These are phyloP conservation scores for Cladophialophora bantiana DNA, from an alignment of 2,329 filamentous ascomycete genomes.

Conservation along the genomic window DNA sequence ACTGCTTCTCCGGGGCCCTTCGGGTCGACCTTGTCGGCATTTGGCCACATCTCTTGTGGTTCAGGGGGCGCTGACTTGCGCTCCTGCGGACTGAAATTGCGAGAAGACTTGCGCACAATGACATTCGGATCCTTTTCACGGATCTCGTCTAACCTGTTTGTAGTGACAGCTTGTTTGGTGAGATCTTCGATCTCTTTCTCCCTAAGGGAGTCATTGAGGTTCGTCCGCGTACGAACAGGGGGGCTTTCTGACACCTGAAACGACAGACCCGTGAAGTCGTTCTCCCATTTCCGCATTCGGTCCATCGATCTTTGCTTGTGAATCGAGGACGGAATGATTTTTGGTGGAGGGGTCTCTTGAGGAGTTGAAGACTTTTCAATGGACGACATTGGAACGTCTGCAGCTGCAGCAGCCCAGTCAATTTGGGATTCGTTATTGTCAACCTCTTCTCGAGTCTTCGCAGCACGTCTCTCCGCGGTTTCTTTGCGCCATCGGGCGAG, in stretches of 20 bases:
- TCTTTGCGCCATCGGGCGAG: conserved; percentile 34
- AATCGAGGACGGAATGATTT: conserved; percentile 31
- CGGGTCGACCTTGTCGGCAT: background rate
- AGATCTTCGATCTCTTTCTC: conserved; percentile 39
- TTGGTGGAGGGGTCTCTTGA: conserved; percentile 36
- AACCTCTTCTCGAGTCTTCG: conserved; percentile 11
- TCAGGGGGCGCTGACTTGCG: conserved; percentile 28
- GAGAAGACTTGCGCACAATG: conserved; percentile 33
- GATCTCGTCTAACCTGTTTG: conserved; percentile 38
- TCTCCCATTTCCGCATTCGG: conserved; percentile 40
- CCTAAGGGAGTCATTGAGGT: conserved; percentile 37
- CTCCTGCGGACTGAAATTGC: conserved; percentile 31
- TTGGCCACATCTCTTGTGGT: background rate
- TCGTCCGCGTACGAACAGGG: conserved; percentile 40
- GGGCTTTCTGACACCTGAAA: conserved; percentile 46
- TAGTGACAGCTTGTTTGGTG: conserved; percentile 35
- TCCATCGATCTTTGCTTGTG: conserved; percentile 36
- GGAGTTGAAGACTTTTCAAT: conserved; percentile 35
- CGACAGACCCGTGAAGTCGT: conserved; percentile 44
- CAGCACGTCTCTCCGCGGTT: conserved; percentile 25
- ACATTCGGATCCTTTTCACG: conserved; percentile 35
- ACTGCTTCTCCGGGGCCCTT: conserved; percentile 43
- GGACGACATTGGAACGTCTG: conserved; percentile 37
- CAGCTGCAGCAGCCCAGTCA: conserved; percentile 39
- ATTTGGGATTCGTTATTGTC: conserved; percentile 32